These are phyloP conservation scores for Physcomitrellopsis africana DNA, from an alignment of 225 moss, liverwort and hornwort genomes.

Conservation along the genomic window DNA sequence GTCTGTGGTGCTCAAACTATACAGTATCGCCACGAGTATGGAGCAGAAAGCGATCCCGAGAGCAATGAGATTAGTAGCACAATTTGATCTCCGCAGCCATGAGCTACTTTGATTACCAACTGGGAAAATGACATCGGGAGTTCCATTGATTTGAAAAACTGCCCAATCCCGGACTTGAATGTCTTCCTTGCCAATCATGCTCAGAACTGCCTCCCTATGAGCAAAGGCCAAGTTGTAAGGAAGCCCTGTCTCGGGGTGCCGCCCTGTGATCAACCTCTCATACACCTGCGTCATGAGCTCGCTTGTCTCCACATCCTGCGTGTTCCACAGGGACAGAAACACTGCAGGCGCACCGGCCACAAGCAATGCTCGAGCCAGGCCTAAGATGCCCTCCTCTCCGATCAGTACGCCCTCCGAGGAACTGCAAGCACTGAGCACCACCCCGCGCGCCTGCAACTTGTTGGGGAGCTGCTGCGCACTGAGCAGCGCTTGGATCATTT, in stretches of 20 bases:
- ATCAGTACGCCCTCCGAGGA: constrained; percentile 9
- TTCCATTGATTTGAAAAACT: constrained; percentile 16
- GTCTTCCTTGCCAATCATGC: constrained; percentile 11
- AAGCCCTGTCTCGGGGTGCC: constrained; percentile 2
- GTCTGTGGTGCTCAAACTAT: background rate
- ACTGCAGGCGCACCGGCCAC: constrained; percentile 17
- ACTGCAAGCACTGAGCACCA: constrained; percentile 25
- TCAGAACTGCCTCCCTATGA: background rate
- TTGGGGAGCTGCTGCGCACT: constrained; percentile 16
- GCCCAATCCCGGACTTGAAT: constrained; percentile 11
- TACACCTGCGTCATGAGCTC: constrained; percentile 11
- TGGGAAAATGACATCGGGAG: constrained; percentile 10
- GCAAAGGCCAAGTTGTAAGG: constrained; percentile 14
- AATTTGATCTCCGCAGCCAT: background rate
- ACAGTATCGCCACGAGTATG: background rate
- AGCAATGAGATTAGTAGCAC: background rate
- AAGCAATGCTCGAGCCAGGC: constrained; percentile 19
- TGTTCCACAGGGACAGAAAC: constrained; percentile 6
- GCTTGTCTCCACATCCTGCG: constrained; percentile 3
- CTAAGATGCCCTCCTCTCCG: constrained; percentile 19
- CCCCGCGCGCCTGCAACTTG: background rate
- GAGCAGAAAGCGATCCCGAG: background rate
- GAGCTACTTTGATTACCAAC: background rate
- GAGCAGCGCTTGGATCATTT: constrained; percentile 13
- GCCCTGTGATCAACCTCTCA: background rate